phyloP scores from a whole-genome alignment of 352 stramenopile species.

The Phytophthora pistaciae region DNA sequence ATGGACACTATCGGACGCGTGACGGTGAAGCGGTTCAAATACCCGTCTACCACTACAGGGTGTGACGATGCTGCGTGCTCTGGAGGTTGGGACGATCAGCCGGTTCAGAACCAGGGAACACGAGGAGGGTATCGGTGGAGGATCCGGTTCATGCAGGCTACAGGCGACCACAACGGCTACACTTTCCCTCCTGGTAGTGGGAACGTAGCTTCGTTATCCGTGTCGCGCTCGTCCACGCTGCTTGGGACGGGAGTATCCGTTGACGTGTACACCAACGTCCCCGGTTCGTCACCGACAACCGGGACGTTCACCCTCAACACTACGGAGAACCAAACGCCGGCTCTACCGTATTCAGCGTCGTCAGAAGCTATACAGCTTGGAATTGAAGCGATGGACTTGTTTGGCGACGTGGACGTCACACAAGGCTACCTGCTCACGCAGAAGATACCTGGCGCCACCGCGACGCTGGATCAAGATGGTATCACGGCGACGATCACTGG shows the following conservation, averaged over 20 bases:
- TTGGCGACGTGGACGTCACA: slow-evolving; percentile 78
- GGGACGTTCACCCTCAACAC: slow-evolving; percentile 64
- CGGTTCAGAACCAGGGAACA: slow-evolving; percentile 81
- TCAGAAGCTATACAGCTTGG: slow-evolving; percentile 71
- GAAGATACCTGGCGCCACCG: slow-evolving; percentile 60
- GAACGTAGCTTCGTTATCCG: slow-evolving; percentile 68
- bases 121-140: slow-evolving; percentile 85
- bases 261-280: slow-evolving; percentile 59
- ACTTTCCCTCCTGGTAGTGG: slow-evolving; percentile 85
- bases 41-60: slow-evolving; percentile 78
- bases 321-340: slow-evolving; percentile 45
- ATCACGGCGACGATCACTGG: slow-evolving; percentile 51
- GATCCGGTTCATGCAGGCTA: slow-evolving; percentile 79
- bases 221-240: slow-evolving; percentile 46
- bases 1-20: slow-evolving; percentile 95
- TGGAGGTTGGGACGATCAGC: slow-evolving; percentile 92
- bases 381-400: slow-evolving; percentile 81
- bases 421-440: slow-evolving; percentile 61
- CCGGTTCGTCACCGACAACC: slow-evolving; percentile 55
- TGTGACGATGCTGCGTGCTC: slow-evolving; percentile 64
- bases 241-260: slow-evolving; percentile 56
- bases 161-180: slow-evolving; percentile 72
- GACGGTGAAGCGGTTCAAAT: slow-evolving; percentile 89
- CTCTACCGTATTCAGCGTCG: slow-evolving; percentile 65
- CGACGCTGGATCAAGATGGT: slow-evolving; percentile 65